Base-by-base conservation (phyloP, 352 stramenopile genomes). In the Globisporangium alternatum region DNA sequence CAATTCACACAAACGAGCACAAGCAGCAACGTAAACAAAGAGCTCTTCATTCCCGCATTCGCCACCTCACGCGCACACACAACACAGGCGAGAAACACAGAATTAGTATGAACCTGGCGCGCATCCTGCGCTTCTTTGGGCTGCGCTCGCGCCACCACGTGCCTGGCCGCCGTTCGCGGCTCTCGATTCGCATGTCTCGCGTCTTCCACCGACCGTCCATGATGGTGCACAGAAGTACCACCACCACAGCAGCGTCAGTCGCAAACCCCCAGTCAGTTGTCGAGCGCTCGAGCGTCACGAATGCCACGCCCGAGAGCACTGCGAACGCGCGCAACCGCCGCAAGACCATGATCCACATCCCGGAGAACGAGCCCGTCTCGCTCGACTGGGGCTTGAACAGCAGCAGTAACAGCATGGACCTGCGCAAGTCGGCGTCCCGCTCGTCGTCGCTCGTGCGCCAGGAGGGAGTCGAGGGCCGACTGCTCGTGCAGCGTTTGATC, bases 91-190 rank as follows among this genome's bases (percentile, higher is more conserved):
- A 33, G 21, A 31, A 21, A 7, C 58, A 44, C 8, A 2, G 12
- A 9, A 39, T 30, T 17, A 45, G 3, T 7, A 68, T 69, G 63
- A 51, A 65, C 47, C 37, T 69, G 21, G 10, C 28, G 57, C 47
- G 63, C 48, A 59, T 69, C 28, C 37, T 69, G 47, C 56, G 63
- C 47, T 69, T 69, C 63, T 69, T 69, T 13, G 56, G 63, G 9
- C 48, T 69, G 62, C 55, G 62, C 7, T 21, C 62, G 45, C 62
- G 37, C 30, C 63, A 60, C 33, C 56, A 60, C 33, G 55, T 5
- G 8, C 61, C 21, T 4, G 45, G 41, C 25, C 41, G 25, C 21
- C 47, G 56, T 45, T 43, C 47, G 45, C 47, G 45, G 21, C 35
- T 56, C 22, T 60, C 60, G 43, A 49, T 56, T 12, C 63, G 56